Conservation (phyloP, 2,329 filamentous ascomycete genomes). For the Aspergillus puulaauensis region DNA sequence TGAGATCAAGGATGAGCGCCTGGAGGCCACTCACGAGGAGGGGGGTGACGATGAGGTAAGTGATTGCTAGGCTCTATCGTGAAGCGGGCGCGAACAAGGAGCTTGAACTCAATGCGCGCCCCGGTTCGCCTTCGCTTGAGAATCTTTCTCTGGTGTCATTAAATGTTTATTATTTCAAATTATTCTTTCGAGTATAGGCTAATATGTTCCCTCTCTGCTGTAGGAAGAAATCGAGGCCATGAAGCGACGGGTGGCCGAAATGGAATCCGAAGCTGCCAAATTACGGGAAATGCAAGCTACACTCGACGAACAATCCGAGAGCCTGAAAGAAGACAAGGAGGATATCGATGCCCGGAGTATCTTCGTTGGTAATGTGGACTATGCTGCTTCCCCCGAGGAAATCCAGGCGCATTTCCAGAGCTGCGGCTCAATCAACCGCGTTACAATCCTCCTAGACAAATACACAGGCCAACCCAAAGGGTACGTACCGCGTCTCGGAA, state of each 20-base stretch:
- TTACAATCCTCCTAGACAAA: slow-evolving; percentile 96
- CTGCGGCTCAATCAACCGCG: slow-evolving; percentile 95
- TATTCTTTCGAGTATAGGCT: slow-evolving; percentile 1
- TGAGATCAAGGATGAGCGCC: slow-evolving; percentile 38
- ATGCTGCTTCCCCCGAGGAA: slow-evolving; percentile 94
- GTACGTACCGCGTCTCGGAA: slow-evolving; percentile 54
- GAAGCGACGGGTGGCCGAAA: slow-evolving; percentile 83
- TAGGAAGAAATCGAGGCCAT: slow-evolving; percentile 81
- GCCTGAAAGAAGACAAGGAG: slow-evolving; percentile 87
- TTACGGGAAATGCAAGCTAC: slow-evolving; percentile 82
- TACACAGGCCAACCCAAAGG: slow-evolving; percentile 99
- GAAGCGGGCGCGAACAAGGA: not conserved
- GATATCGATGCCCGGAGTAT: slow-evolving; percentile 94
- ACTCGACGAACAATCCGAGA: slow-evolving; percentile 80
- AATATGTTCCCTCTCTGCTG: not conserved
- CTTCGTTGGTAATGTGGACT: slow-evolving; percentile 98
- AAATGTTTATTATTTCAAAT: not conserved
- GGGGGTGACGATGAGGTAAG: slow-evolving; percentile 47
- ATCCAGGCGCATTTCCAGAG: slow-evolving; percentile 98
- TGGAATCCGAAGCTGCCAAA: slow-evolving; percentile 86
- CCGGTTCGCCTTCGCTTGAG: not conserved
- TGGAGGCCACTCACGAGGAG: slow-evolving; percentile 38
- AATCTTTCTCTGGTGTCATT: not conserved
- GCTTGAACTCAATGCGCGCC: not conserved
- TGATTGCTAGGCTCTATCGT: not conserved